Evolutionary conservation across 768 basidiomycete genomes (phyloP), one percentile per base, ranked within the genome.

Genomic region (Lyophyllum decastes): DNA sequence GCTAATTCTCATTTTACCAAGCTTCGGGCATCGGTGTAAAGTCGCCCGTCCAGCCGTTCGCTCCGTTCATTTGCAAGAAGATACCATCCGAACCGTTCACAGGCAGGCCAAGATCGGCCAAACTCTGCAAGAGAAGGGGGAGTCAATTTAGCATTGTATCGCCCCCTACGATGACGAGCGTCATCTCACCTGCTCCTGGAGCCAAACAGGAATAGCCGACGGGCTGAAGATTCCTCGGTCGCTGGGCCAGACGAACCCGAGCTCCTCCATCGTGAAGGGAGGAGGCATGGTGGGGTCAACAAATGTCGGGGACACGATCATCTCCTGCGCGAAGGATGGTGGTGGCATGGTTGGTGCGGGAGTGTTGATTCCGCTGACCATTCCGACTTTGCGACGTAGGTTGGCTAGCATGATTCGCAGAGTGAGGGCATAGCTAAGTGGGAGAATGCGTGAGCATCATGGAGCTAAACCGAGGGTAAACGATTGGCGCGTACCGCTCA

Each of bases 361-460:
- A 2, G 80, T 78, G 61, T 66, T 71, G 26, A 78, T 73, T 11
- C 80, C 83, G 45, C 79, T 78, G 12, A 72, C 70, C 60, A 92
- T 76, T 5, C 92, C 92, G 41, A 95, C 82, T 75, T 94, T 96
- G 58, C 94, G 88, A 45, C 93, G 86, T 57, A 96, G 82, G 72
- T 92, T 94, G 49, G 93, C 89, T 51, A 97, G 82, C 94, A 96
- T 95, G 66, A 97, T 89, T 52, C 94, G 89, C 24, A 98, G 78
- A 5, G 95, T 92, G 35, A 95, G 76, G 2, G 95, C 94, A 69
- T 97, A 96, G 46, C 90, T 92, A 54, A 24, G 45, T n/a, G 17
- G 30, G n/a, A 25, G 9, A 49, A 50, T 43, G 4, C 41, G 9
- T 54, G 38, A 55, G 21, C 34, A 25, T 9, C 58, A 26, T 26